These are phyloP conservation scores for Glaciozyma martinii DNA, from an alignment of 768 basidiomycete genomes.

Conservation along the genomic window DNA sequence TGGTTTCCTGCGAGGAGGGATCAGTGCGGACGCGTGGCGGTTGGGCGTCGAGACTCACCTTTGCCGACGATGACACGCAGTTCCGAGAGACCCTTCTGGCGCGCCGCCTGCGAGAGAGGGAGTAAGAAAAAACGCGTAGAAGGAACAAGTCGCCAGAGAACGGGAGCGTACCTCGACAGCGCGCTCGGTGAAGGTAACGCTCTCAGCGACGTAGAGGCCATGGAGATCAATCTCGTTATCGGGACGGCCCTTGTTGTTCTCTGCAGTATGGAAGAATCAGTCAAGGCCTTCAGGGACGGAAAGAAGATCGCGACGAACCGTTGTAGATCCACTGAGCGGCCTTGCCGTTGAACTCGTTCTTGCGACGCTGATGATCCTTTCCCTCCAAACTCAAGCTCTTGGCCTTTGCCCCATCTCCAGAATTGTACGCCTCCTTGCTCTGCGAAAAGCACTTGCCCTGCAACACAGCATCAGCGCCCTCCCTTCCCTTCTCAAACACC, in stretches of 20 bases:
- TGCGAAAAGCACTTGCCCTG: conserved; percentile 37
- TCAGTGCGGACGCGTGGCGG: neutral
- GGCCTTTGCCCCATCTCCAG: conserved; percentile 65
- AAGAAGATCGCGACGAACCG: conserved; percentile 45
- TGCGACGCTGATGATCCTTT: conserved; percentile 64
- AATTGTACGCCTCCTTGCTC: conserved; percentile 65
- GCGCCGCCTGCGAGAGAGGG: conserved; percentile 47
- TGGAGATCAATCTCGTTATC: conserved; percentile 78
- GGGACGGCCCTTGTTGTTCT: conserved; percentile 70
- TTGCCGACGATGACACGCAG: conserved; percentile 73
- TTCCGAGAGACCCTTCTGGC: conserved; percentile 53
- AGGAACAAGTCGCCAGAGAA: neutral
- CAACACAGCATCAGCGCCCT: conserved; percentile 25
- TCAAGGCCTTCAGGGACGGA: neutral
- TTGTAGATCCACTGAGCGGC: conserved; percentile 82
- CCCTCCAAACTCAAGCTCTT: conserved; percentile 75
- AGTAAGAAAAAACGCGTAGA: neutral
- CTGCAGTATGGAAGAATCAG: conserved; percentile 39
- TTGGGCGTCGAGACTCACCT: neutral
- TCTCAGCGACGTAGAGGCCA: conserved; percentile 88
- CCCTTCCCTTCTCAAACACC: no score
- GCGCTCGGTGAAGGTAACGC: conserved; percentile 61
- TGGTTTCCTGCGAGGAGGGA: conserved; percentile 57
- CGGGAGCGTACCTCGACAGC: conserved; percentile 44
- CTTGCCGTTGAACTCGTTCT: conserved; percentile 68